Evolutionary conservation across 345 rosid species (phyloP).

Genomic region (Brassica napus): DNA sequence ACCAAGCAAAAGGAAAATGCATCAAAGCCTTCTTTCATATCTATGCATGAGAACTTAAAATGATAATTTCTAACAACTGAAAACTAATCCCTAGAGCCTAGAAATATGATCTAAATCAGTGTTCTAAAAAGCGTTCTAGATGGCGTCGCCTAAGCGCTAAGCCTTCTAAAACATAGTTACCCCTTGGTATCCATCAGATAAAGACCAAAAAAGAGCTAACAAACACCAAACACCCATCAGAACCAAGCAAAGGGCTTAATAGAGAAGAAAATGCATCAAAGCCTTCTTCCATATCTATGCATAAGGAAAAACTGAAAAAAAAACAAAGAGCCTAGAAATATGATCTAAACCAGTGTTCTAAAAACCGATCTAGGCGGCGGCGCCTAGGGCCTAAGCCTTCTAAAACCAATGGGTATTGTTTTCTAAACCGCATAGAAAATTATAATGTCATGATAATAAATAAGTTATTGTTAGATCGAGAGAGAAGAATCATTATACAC

Average conservation of each 20-base stretch:
- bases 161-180: slow-evolving; percentile 1
- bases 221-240: slow-evolving; percentile 4
- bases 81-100: too few relatives aligned
- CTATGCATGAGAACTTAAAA: background rate
- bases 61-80: too few relatives aligned
- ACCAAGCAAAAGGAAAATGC: slow-evolving; percentile 18
- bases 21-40: background rate
- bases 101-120: too few relatives aligned
- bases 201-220: background rate
- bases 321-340: background rate
- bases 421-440: background rate
- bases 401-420: background rate
- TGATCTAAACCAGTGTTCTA: slow-evolving; percentile 1
- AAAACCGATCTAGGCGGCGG: background rate
- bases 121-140: too few relatives aligned
- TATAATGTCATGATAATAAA: too few relatives aligned
- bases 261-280: slow-evolving; percentile 8
- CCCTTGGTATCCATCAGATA: slow-evolving; percentile 2
- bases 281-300: background rate
- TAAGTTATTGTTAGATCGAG: background rate
- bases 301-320: background rate
- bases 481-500: background rate
- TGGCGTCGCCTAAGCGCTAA: too few relatives aligned
- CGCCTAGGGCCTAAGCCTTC: background rate
- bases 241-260: slow-evolving; percentile 19